Evolutionary conservation across 2,329 filamentous ascomycete genomes (phyloP).

Genomic region (Xylaria sp.): DNA sequence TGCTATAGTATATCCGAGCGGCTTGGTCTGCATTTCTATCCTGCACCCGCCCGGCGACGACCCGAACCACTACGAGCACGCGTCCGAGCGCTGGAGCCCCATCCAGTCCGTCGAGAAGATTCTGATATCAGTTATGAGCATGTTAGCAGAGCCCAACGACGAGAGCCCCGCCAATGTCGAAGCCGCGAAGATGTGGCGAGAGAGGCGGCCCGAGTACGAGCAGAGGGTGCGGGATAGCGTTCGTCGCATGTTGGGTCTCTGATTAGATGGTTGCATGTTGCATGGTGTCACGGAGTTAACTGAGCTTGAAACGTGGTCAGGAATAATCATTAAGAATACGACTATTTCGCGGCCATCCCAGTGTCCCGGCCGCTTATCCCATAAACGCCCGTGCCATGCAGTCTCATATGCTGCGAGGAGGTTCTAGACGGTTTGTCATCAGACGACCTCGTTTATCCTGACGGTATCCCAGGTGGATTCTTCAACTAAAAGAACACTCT

Average conservation of each 20-base stretch:
- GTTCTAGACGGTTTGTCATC: conserved; percentile 10
- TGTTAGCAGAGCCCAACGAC: conserved; percentile 96
- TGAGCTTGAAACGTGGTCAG: background rate
- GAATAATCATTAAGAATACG: background rate
- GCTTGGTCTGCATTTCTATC: conserved; percentile 97
- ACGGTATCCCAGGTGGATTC: background rate
- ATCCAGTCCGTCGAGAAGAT: conserved; percentile 99
- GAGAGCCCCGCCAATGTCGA: conserved; percentile 96
- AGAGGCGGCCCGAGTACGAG: conserved; percentile 82
- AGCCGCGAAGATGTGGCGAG: conserved; percentile 94
- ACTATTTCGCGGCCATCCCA: background rate
- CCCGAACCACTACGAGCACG: conserved; percentile 97
- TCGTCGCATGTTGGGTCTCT: conserved; percentile 75
- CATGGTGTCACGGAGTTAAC: background rate
- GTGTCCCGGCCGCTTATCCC: background rate
- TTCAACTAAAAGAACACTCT: background rate
- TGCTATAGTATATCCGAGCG: conserved; percentile 78
- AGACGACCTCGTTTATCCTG: conserved; percentile 1
- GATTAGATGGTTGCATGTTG: conserved; percentile 27
- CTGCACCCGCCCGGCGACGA: conserved; percentile 95
- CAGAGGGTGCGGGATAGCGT: conserved; percentile 82
- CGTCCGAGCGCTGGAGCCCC: conserved; percentile 92
- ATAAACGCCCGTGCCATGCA: conserved; percentile 21
- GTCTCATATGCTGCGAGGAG: background rate
- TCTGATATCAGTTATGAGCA: conserved; percentile 94